A percentile compares a stretch with the other conserved stretches of the same genome.
Conservation (phyloP, 306 rosid species). For the Cicer cuneatum region DNA sequence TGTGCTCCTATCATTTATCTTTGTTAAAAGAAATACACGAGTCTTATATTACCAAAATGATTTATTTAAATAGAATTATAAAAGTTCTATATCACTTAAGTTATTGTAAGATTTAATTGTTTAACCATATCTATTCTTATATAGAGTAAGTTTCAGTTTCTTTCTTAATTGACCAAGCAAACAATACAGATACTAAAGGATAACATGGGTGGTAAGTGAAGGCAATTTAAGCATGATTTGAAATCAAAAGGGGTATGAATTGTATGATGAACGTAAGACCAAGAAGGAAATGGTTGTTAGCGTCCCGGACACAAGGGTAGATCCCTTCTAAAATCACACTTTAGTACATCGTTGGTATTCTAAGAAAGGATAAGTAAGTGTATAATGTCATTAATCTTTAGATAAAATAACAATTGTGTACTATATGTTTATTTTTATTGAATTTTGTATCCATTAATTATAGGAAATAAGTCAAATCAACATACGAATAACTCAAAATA, state of each 20-base stretch:
- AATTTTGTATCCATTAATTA: background rate
- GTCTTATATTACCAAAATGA: background rate
- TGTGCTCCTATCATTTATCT: background rate
- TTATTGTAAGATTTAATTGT: background rate
- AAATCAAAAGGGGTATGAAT: background rate
- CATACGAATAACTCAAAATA: background rate
- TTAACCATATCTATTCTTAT: background rate
- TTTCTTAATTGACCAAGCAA: background rate
- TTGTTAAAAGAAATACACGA: background rate
- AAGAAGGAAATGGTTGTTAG: constrained; percentile 1
- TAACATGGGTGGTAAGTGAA: background rate
- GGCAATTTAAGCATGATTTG: background rate
- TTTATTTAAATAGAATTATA: background rate
- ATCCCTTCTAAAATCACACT: constrained; percentile 2
- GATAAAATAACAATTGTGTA: background rate
- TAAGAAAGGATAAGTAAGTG: background rate
- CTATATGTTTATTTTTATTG: background rate
- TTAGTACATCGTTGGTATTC: constrained; percentile 13
- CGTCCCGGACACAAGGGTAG: background rate
- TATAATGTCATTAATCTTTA: background rate
- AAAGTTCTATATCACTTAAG: background rate
- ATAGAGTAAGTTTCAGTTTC: background rate
- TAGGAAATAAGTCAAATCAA: background rate
- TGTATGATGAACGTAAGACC: background rate
- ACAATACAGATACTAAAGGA: background rate